These are phyloP conservation scores for Fusarium miscanthi DNA, from an alignment of 2,329 filamentous ascomycete species.

Conservation along the genomic window DNA sequence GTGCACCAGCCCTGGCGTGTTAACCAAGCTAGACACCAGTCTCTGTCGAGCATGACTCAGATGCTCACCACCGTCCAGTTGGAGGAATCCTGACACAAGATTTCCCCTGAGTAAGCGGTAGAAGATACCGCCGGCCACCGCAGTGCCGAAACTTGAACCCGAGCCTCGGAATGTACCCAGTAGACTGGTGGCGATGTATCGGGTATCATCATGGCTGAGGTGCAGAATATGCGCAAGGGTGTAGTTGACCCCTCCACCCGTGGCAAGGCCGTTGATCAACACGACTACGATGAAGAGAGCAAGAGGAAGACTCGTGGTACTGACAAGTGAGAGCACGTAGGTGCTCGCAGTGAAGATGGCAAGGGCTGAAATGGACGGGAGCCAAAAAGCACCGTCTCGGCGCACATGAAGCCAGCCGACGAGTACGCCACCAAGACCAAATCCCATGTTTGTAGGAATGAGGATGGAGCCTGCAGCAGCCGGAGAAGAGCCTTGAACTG, in stretches of 20 bases:
- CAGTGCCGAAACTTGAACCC: conserved; percentile 81
- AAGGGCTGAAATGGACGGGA: conserved; percentile 69
- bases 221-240: conserved; percentile 83
- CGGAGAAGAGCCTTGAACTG: conserved; percentile 76
- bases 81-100: conserved; percentile 67
- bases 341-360: conserved; percentile 70
- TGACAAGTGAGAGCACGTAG: conserved; percentile 65
- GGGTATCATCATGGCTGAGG: conserved; percentile 71
- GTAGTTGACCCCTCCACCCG: conserved; percentile 82
- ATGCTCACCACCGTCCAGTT: conserved; percentile 54
- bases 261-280: conserved; percentile 77
- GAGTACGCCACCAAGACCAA: conserved; percentile 77
- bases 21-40: conserved; percentile 61
- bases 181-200: conserved; percentile 81
- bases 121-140: conserved; percentile 83
- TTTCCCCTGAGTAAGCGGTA: conserved; percentile 67
- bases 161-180: conserved; percentile 85
- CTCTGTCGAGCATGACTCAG: conserved; percentile 50
- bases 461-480: conserved; percentile 79
- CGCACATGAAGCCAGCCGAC: conserved; percentile 82
- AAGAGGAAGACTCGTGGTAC: conserved; percentile 62
- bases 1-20: conserved; percentile 63
- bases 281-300: conserved; percentile 68
- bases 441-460: conserved; percentile 84
- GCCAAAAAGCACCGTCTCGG: conserved; percentile 77